Base-by-base conservation (phyloP, 495 filamentous ascomycete species). In the Halenospora varia region DNA sequence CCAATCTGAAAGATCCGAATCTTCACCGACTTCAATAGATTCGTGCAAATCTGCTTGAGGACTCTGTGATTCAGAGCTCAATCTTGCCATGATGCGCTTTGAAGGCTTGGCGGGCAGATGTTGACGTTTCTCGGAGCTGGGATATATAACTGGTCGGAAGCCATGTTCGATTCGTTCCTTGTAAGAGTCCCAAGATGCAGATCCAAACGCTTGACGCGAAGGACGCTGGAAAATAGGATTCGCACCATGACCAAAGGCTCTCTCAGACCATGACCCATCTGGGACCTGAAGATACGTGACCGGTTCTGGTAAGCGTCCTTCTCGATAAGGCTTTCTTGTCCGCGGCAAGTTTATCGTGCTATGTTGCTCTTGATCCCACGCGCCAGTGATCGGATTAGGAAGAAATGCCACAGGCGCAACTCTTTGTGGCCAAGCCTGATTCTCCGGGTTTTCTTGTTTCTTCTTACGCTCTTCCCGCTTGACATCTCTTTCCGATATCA, bases 231-330 rank as follows among this genome's bases (percentile, higher is more conserved):
- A 57, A 11, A 68, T 59, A 4, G 60, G 60, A 1, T 53, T 55
- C 4, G 56, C 60, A 11, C 65, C 65, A 60, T 68, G 66, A 9
- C 66, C 66, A 40, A 52, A 64, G 15, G 66, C 49, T 22, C 56
- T 45, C 4, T 49, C 11, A 48, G 24, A 49, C 66, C 66, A 68
- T 17, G 58, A 49, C n/a, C 64, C 59, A 52, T 60, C 52, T 10
- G 48, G 24, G 0, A 41, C 20, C 46, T 68, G 66, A 19, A 68
- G 35, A 25, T 44, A 59, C 3, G 66, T 68, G 17, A 66, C 48
- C 15, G 61, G 60, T 40, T 66, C 55, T n/a, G 63, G 60, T 18
- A 64, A n/a, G n/a, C n/a, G 40, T 22, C 48, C 9, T 17, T 26
- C 24, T 44, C 42, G n/a, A 51, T 26, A 26, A 48, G 35, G 8